Evolutionary conservation across 495 filamentous ascomycete species (phyloP).

Genomic region (Penicillium canariense): DNA sequence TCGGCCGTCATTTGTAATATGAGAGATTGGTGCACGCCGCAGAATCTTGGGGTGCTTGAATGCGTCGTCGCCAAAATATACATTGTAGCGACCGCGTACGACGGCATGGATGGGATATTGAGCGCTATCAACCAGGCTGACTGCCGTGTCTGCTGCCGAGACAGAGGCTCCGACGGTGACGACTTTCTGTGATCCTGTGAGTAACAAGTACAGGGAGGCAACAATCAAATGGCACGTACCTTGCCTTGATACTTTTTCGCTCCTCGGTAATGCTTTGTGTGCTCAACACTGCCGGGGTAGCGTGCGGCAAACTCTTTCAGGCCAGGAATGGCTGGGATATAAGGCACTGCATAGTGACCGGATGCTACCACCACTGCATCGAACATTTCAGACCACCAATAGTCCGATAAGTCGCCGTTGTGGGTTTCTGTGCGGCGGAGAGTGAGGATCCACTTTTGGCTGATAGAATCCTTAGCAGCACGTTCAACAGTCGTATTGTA

Average conservation of each 20-base stretch:
- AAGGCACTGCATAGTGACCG: constrained; percentile 75
- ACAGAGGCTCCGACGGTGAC: constrained; percentile 43
- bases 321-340: constrained; percentile 59
- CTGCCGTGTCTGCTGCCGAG: constrained; percentile 44
- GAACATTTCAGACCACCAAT: constrained; percentile 46
- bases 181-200: constrained; percentile 32
- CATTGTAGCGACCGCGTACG: constrained; percentile 45
- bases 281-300: constrained; percentile 37
- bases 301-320: constrained; percentile 34
- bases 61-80: constrained; percentile 50
- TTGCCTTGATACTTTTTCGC: constrained; percentile 39
- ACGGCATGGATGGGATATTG: constrained; percentile 37
- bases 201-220: background rate
- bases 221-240: constrained; percentile 11
- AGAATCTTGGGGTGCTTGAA: constrained; percentile 51
- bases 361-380: constrained; percentile 80
- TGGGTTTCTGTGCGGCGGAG: constrained; percentile 29
- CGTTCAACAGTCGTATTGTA: constrained; percentile 44
- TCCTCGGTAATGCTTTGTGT: constrained; percentile 42
- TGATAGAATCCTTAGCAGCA: constrained; percentile 30
- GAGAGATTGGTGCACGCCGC: constrained; percentile 43
- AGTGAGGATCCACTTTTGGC: constrained; percentile 36
- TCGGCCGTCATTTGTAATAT: constrained; percentile 38
- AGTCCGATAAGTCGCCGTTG: constrained; percentile 25
- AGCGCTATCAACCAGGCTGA: constrained; percentile 32